These are phyloP conservation scores for Fragilaria radians DNA, from an alignment of 108 stramenopile species.

Conservation along the genomic window DNA sequence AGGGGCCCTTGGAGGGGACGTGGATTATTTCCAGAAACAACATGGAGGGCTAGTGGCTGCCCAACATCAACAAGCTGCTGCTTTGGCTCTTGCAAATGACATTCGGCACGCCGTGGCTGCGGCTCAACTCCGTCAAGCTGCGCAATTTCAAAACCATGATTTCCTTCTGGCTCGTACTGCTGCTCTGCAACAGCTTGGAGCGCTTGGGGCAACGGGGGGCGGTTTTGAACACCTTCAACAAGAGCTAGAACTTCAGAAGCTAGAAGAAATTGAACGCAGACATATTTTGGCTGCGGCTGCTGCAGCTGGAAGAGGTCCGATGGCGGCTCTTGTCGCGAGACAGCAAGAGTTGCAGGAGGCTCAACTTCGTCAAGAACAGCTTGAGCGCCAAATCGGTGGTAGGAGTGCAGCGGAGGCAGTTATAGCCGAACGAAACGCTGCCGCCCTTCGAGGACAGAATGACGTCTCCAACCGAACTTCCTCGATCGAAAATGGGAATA, in stretches of 20 bases:
- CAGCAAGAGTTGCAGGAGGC: slow-evolving; percentile 4
- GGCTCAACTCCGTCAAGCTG: slow-evolving; percentile 5
- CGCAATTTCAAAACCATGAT: slow-evolving; percentile 7
- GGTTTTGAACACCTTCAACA: slow-evolving; percentile 43
- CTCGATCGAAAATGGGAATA: background rate
- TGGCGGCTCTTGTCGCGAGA: background rate
- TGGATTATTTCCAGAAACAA: background rate
- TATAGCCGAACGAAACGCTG: background rate
- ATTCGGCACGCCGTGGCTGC: slow-evolving; percentile 4
- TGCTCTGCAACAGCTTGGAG: slow-evolving; percentile 21
- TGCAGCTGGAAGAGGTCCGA: background rate
- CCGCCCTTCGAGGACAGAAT: background rate
- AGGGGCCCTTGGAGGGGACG: background rate
- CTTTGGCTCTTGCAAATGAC: slow-evolving; percentile 3
- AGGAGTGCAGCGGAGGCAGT: background rate
- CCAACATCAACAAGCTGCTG: slow-evolving; percentile 5
- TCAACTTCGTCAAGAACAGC: slow-evolving; percentile 6
- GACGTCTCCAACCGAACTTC: background rate
- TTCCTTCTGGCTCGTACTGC: slow-evolving; percentile 6
- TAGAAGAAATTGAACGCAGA: slow-evolving; percentile 33
- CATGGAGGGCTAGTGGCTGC: background rate
- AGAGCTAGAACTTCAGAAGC: slow-evolving; percentile 37
- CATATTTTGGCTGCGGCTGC: slow-evolving; percentile 9
- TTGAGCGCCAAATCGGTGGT: slow-evolving; percentile 1
- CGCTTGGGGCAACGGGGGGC: slow-evolving; percentile 61